Conservation (phyloP, 2,329 filamentous ascomycete species). For the Berkeleyomyces basicola region DNA sequence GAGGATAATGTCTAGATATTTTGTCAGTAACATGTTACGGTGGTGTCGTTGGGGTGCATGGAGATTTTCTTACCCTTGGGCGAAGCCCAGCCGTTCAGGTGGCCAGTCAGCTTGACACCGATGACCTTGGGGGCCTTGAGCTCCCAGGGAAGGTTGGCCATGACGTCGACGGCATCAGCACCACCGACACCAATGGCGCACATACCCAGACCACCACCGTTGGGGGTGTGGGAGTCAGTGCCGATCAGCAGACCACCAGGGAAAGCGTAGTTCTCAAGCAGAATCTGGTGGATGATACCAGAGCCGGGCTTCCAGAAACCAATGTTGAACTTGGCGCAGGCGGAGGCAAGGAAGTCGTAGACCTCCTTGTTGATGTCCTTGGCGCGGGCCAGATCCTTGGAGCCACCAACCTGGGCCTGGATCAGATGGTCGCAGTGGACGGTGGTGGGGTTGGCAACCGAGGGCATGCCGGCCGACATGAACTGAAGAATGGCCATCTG, state of each 20-base stretch:
- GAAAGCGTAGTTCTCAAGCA: conserved; percentile 98
- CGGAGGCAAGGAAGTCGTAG: conserved; percentile 86
- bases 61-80: conserved; percentile 41
- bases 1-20: conserved; percentile 64
- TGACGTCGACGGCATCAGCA: conserved; percentile 96
- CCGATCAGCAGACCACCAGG: conserved; percentile 95
- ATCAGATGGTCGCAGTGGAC: conserved; percentile 99
- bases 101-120: conserved; percentile 84
- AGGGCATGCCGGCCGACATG: conserved; percentile 96
- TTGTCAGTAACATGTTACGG: conserved; percentile 13
- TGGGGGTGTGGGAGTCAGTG: conserved; percentile 95
- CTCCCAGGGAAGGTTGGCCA: conserved; percentile 95
- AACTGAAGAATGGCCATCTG: conserved; percentile 99
- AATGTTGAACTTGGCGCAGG: conserved; percentile 98
- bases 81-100: conserved; percentile 78
- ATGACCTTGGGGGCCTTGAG: conserved; percentile 95
- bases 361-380: conserved; percentile 96
- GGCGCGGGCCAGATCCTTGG: conserved; percentile 83
- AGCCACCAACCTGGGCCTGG: conserved; percentile 85
- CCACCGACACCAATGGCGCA: conserved; percentile 90
- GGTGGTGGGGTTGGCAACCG: conserved; percentile 83
- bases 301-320: conserved; percentile 98
- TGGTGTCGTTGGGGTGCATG: not conserved
- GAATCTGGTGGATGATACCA: conserved; percentile 98
- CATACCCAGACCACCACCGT: conserved; percentile 92